Percentiles rank a stretch among this genome's conserved stretches.
Conservation (phyloP, 2,329 filamentous ascomycete genomes). For the Neurospora sp. region DNA sequence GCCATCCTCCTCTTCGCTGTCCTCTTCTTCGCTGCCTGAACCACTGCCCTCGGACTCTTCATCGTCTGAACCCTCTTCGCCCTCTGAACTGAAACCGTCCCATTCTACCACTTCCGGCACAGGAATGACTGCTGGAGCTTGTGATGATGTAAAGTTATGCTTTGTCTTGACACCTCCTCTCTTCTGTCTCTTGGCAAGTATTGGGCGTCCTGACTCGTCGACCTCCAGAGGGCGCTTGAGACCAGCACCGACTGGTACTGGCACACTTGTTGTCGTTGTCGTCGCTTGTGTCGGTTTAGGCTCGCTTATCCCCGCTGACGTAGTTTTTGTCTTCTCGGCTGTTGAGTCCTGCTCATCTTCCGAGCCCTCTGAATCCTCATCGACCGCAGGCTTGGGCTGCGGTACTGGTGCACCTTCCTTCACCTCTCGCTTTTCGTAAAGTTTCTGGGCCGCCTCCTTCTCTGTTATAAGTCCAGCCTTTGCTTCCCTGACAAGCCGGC, state of each 20-base stretch:
- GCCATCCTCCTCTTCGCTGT: slow-evolving; percentile 18
- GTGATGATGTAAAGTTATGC: slow-evolving; percentile 24
- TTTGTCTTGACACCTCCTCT: slow-evolving; percentile 52
- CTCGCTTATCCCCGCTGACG: background rate
- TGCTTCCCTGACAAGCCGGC: slow-evolving; percentile 53
- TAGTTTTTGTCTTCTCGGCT: slow-evolving; percentile 1
- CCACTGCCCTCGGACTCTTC: slow-evolving; percentile 21
- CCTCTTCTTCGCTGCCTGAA: slow-evolving; percentile 22
- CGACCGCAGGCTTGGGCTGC: slow-evolving; percentile 9
- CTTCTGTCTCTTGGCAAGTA: slow-evolving; percentile 75
- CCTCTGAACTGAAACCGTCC: slow-evolving; percentile 50
- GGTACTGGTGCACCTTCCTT: slow-evolving; percentile 23
- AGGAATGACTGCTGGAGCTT: slow-evolving; percentile 32
- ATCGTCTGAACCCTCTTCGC: slow-evolving; percentile 24
- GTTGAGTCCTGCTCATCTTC: slow-evolving; percentile 15
- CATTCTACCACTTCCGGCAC: slow-evolving; percentile 42
- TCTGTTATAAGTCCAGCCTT: slow-evolving; percentile 51
- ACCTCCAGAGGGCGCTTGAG: slow-evolving; percentile 79
- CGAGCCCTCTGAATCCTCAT: slow-evolving; percentile 16
- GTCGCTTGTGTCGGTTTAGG: background rate
- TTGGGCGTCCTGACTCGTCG: slow-evolving; percentile 67
- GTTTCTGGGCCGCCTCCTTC: slow-evolving; percentile 41
- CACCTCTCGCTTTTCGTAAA: slow-evolving; percentile 38
- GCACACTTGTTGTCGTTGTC: slow-evolving; percentile 7
- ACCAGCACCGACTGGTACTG: slow-evolving; percentile 54